Conservation (phyloP, 805 yeast genomes). For the Ogataea degrootiae region DNA sequence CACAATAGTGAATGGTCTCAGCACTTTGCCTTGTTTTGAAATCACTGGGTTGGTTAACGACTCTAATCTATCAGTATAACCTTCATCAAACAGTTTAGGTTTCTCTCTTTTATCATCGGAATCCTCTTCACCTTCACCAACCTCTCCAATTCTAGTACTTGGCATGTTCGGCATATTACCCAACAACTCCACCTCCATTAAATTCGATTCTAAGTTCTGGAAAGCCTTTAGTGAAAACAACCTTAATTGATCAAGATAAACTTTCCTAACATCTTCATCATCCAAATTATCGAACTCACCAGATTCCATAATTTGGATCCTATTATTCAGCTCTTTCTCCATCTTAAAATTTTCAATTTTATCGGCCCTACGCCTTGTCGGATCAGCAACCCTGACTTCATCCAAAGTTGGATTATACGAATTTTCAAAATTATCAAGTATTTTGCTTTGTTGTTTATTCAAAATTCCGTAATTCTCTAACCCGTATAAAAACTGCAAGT, state of each 20-base stretch:
- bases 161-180: slow-evolving; percentile 33
- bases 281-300: slow-evolving; percentile 38
- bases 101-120: slow-evolving; percentile 11
- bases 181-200: slow-evolving; percentile 67
- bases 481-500: slow-evolving; percentile 41
- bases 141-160: slow-evolving; percentile 11
- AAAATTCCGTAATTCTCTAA: slow-evolving; percentile 43
- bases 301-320: slow-evolving; percentile 37
- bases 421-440: slow-evolving; percentile 37
- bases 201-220: slow-evolving; percentile 48
- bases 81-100: slow-evolving; percentile 30
- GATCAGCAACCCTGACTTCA: slow-evolving; percentile 32
- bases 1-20: slow-evolving; percentile 78
- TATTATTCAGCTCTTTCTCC: slow-evolving; percentile 48
- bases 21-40: slow-evolving; percentile 69
- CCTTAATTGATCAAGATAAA: slow-evolving; percentile 52
- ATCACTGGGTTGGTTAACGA: slow-evolving; percentile 45
- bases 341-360: slow-evolving; percentile 65
- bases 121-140: slow-evolving; percentile 5
- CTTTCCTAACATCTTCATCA: slow-evolving; percentile 58
- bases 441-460: slow-evolving; percentile 30
- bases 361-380: slow-evolving; percentile 53
- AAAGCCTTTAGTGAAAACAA: slow-evolving; percentile 51
- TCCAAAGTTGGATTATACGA: slow-evolving; percentile 38
- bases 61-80: slow-evolving; percentile 65